Percentiles rank a stretch among this genome's conserved stretches.
These are phyloP conservation scores for Xylariales sp. DNA, from an alignment of 2,329 filamentous ascomycete species.

Conservation along the genomic window DNA sequence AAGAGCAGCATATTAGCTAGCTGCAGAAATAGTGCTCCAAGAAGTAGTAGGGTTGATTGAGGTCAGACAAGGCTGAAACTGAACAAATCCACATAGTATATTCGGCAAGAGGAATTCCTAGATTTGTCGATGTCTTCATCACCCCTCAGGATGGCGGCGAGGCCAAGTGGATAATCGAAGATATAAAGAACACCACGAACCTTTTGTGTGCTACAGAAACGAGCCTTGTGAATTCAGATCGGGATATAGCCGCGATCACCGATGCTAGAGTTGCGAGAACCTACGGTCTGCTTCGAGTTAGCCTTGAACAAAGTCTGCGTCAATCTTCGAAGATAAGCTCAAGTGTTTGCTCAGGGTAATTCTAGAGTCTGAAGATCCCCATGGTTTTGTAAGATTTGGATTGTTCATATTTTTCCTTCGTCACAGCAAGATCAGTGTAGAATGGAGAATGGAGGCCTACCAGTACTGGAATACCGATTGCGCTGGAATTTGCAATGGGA, in stretches of 20 bases:
- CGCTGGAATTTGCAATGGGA: too few relatives aligned
- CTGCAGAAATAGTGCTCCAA: too few relatives aligned
- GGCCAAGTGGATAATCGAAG: too few relatives aligned
- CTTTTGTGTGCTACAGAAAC: too few relatives aligned
- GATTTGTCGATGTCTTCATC: slow-evolving; percentile 58
- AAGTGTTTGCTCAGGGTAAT: slow-evolving; percentile 50
- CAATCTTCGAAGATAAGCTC: slow-evolving; percentile 9
- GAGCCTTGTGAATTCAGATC: too few relatives aligned
- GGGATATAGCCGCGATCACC: too few relatives aligned
- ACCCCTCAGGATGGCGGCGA: slow-evolving; percentile 34
- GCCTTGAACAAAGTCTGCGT: too few relatives aligned
- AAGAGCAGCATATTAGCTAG: slow-evolving; percentile 32
- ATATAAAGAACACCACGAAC: too few relatives aligned
- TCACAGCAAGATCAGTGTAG: slow-evolving; percentile 31
- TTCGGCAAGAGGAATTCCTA: slow-evolving; percentile 67
- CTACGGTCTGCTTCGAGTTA: too few relatives aligned
- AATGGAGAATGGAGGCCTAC: slow-evolving; percentile 7
- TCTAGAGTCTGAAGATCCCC: slow-evolving; percentile 50
- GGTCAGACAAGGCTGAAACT: slow-evolving; percentile 69
- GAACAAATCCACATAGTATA: slow-evolving; percentile 59
- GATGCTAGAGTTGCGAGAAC: too few relatives aligned
- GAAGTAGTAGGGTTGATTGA: too few relatives aligned
- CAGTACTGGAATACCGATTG: too few relatives aligned
- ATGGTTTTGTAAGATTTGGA: slow-evolving; percentile 58
- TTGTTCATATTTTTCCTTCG: slow-evolving; percentile 48